phyloP scores from a whole-genome alignment of 495 filamentous ascomycete species.

The Aeminium ludgeri region DNA sequence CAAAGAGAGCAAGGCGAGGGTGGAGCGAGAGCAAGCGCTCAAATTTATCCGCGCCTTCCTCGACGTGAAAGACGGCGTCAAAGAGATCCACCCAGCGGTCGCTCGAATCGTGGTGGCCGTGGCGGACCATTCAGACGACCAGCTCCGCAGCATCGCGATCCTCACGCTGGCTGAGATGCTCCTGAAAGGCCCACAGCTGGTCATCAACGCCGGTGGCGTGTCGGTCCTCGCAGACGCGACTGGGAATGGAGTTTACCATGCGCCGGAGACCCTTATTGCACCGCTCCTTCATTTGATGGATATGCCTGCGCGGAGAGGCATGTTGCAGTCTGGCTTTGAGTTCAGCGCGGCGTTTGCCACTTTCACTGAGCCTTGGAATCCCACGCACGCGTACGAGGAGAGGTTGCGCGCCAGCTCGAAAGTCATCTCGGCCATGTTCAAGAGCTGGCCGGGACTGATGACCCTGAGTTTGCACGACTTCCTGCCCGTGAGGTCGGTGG shows the following conservation, averaged over 20 bases:
- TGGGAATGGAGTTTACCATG: constrained; percentile 77
- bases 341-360: constrained; percentile 37
- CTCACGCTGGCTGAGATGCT: constrained; percentile 86
- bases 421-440: constrained; percentile 71
- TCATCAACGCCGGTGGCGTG: constrained; percentile 68
- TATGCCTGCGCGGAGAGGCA: constrained; percentile 59
- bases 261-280: constrained; percentile 66
- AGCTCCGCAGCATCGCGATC: constrained; percentile 71
- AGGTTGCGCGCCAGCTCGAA: constrained; percentile 70
- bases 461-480: constrained; percentile 72
- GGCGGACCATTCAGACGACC: constrained; percentile 77
- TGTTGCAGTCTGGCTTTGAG: constrained; percentile 61
- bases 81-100: constrained; percentile 71
- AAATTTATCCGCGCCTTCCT: constrained; percentile 94
- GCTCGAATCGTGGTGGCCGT: constrained; percentile 76
- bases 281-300: constrained; percentile 83
- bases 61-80: constrained; percentile 83
- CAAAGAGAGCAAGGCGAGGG: constrained; percentile 86
- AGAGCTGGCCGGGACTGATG: constrained; percentile 85
- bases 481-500: constrained; percentile 61
- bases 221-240: constrained; percentile 68
- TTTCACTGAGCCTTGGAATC: constrained; percentile 62
- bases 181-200: constrained; percentile 60
- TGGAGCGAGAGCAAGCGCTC: constrained; percentile 89
- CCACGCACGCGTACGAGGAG: constrained; percentile 48